Percentiles rank a stretch among this genome's conserved stretches.
phyloP scores from a whole-genome alignment of 495 filamentous ascomycete species.

The Pseudotulostoma volvatum region DNA sequence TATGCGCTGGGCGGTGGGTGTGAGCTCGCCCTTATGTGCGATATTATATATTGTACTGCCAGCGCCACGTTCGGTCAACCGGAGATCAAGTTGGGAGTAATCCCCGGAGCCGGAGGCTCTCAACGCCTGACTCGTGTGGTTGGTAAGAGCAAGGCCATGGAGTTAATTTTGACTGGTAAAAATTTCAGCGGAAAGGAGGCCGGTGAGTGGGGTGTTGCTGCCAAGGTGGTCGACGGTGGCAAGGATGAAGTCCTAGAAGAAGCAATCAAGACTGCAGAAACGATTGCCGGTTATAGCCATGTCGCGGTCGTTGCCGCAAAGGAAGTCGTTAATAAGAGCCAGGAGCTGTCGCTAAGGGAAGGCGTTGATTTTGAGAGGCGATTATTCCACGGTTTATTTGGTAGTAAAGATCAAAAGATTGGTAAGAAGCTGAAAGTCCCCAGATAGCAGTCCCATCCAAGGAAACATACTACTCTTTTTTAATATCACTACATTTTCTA shows the following conservation, averaged over 20 bases:
- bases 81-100: conserved; percentile 84
- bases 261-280: conserved; percentile 66
- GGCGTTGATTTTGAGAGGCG: conserved; percentile 89
- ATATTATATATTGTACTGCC: conserved; percentile 78
- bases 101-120: conserved; percentile 82
- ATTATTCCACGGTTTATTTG: conserved; percentile 85
- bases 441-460: too few species aligned
- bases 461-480: too few species aligned
- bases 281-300: conserved; percentile 63
- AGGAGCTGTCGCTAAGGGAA: conserved; percentile 70
- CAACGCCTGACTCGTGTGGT: conserved; percentile 79
- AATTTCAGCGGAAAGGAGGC: conserved; percentile 71
- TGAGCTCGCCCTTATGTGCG: conserved; percentile 94
- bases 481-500: neutral
- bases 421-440: too few species aligned
- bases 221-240: conserved; percentile 61
- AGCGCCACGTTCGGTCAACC: conserved; percentile 85
- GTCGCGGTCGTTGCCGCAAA: conserved; percentile 83
- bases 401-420: conserved; percentile 89
- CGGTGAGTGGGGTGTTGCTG: conserved; percentile 78
- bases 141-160: conserved; percentile 86
- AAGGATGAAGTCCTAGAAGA: conserved; percentile 61
- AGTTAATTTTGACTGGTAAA: conserved; percentile 75
- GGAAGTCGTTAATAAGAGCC: conserved; percentile 95
- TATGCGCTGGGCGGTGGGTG: conserved; percentile 91